Conservation (phyloP, 768 basidiomycete species). For the Hypholoma sublateritium region DNA sequence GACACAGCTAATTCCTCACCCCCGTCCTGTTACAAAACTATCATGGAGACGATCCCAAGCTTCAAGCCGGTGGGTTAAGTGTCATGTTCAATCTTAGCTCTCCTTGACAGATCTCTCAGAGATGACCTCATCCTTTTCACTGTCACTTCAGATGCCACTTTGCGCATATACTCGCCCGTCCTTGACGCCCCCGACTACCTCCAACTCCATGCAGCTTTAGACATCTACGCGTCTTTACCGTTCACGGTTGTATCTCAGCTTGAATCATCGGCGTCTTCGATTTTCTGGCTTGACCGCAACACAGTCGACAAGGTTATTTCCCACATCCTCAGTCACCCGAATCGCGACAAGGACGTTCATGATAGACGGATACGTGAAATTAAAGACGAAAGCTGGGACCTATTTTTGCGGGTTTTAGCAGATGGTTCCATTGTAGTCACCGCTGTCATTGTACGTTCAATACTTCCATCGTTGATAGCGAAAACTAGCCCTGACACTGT, state of each 20-base stretch:
- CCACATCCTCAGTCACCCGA: slow-evolving; percentile 33
- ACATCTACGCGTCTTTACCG: slow-evolving; percentile 62
- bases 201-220: slow-evolving; percentile 81
- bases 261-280: slow-evolving; percentile 39
- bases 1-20: slow-evolving; percentile 70
- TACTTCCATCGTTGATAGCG: not conserved
- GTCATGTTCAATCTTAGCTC: not conserved
- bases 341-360: slow-evolving; percentile 43
- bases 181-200: slow-evolving; percentile 82
- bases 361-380: slow-evolving; percentile 58
- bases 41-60: slow-evolving; percentile 72
- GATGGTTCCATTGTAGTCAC: slow-evolving; percentile 77
- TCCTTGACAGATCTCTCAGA: slow-evolving; percentile 32
- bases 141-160: slow-evolving; percentile 75
- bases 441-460: slow-evolving; percentile 64
- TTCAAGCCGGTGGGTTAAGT: slow-evolving; percentile 51
- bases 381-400: slow-evolving; percentile 71
- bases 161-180: slow-evolving; percentile 87
- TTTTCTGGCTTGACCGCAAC: slow-evolving; percentile 73
- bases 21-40: slow-evolving; percentile 68
- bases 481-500: slow-evolving; percentile 2
- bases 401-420: slow-evolving; percentile 69
- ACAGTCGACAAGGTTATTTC: slow-evolving; percentile 50
- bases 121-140: slow-evolving; percentile 82
- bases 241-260: slow-evolving; percentile 33